Evolutionary conservation across 2,329 filamentous ascomycete genomes (phyloP), one percentile per base, ranked within the genome.

Genomic region (Xylaria sp.): DNA sequence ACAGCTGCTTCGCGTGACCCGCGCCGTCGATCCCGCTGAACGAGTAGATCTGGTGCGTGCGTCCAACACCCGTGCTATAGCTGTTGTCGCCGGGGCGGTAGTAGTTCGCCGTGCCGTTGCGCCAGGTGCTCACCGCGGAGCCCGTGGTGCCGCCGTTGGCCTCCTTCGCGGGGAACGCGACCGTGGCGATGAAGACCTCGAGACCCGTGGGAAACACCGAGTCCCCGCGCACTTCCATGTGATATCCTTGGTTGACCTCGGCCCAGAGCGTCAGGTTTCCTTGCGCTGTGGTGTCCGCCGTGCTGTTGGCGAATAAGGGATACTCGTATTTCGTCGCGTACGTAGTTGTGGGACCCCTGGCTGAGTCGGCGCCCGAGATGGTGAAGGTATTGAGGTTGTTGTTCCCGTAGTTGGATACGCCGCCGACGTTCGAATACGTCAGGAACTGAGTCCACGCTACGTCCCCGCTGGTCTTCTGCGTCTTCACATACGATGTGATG

Each of bases 91-190:
- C 84, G 62, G 77, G 78, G 61, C 82, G 80, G n/a, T 83, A 80
- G 76, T 89, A 92, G 36, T 76, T 79, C 5, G 89, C 90, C 5
- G 83, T 86, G 39, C 89, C 89, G 48, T 87, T 86, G 70, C 90
- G 86, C 49, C 76, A 83, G 0, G 89, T 91, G 1, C 75, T 77
- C 10, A 89, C 75, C 2, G 70, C 71, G 9, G 77, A 76, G 39
- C 72, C 79, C 62, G 55, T 56, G 39, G 48, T 15, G 4, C 20
- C 20, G 31, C n/a, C 46, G n/a, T 28, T 28, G 28, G 18, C 18
- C 46, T 2, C 12, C 39, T 7, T 20, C 62, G 69, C 77, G 43
- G 76, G 56, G 69, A 81, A 48, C 25, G 79, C 33, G 59, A 75
- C 66, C 64, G 80, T 56, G 3, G 78, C 66, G 28, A 79, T 73